A percentile compares a stretch with the other conserved stretches of the same genome.
These are phyloP conservation scores for Dictyostelium purpureum DNA, from an alignment of 78 protist species.

Conservation along the genomic window DNA sequence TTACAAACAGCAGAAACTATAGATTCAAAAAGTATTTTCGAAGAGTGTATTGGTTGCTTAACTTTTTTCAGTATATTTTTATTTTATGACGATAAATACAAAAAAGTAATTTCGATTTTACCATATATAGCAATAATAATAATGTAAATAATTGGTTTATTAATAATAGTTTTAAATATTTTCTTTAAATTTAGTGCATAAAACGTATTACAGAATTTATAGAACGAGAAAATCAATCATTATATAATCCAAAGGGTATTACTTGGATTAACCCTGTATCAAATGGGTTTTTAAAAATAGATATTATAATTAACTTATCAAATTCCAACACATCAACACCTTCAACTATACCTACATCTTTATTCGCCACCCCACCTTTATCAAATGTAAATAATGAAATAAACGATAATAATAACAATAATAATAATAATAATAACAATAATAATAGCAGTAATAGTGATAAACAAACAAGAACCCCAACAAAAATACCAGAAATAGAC, in stretches of 20 bases:
- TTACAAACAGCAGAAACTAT: constrained; percentile 44
- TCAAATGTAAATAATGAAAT: background rate
- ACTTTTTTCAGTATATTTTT: constrained; percentile 48
- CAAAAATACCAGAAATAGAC: background rate
- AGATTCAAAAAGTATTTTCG: constrained; percentile 9
- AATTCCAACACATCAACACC: background rate
- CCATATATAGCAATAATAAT: background rate
- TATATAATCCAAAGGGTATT: constrained; percentile 49
- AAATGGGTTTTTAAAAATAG: constrained; percentile 61
- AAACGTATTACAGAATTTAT: constrained; percentile 32
- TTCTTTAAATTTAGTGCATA: constrained; percentile 17
- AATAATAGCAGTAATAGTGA: background rate
- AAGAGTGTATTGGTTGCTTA: constrained; percentile 65
- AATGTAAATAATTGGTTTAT: background rate
- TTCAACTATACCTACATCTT: constrained; percentile 4
- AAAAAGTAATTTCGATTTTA: background rate
- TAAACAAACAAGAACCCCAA: background rate
- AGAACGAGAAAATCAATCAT: constrained; percentile 39
- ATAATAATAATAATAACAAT: background rate
- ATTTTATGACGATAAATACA: constrained; percentile 56
- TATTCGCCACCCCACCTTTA: background rate
- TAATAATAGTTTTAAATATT: background rate
- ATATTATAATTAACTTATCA: background rate
- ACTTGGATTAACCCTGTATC: constrained; percentile 45
- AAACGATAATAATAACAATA: background rate